Evolutionary conservation across 495 filamentous ascomycete genomes (phyloP), one percentile per base, ranked within the genome.

Genomic region (Aspergillus egyptiacus): DNA sequence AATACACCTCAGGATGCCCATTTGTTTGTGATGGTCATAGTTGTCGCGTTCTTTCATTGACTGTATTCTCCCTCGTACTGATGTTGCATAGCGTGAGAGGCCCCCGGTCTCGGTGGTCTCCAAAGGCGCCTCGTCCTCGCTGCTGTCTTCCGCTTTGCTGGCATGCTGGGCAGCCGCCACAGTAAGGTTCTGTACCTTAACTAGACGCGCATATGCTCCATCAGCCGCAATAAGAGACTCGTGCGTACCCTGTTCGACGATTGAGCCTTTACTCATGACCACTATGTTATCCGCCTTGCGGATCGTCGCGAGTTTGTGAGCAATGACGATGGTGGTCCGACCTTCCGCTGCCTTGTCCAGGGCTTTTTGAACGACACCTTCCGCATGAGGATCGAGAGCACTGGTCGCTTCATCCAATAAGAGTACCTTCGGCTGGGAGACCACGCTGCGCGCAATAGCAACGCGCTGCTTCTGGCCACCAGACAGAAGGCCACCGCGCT

Each of bases 381-480:
- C 93, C 11, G 87, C 90, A 60, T 90, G 91, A 35, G 93, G 95
- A 64, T 98, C 93, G 15, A 98, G 75, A 1, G 90, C 90, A 25
- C 84, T 88, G 1, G 93, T 98, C 14, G 93, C 93, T 66, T 98
- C 93, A 57, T 98, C 93, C 11, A 98, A 80, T 2, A 98, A 70
- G 0, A 98, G 75, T 57, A 98, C 88, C 71, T 94, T 94, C 11
- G 93, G 93, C 60, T 98, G 85, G 30, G 83, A 88, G 19, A 97
- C 88, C 40, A 98, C 82, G 27, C 90, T 91, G 57, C 93, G 81
- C 5, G 93, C 91, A 66, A 86, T 86, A 2, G 81, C 80, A 62
- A 96, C 93, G 49, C 93, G 87, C 63, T 98, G 93, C 64, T 96
- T 96, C 69, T 98, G 93, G 22, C 93, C 93, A 63, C 93, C 93